Base-by-base conservation (phyloP, 352 stramenopile genomes). In the Elongisporangium prolatum region DNA sequence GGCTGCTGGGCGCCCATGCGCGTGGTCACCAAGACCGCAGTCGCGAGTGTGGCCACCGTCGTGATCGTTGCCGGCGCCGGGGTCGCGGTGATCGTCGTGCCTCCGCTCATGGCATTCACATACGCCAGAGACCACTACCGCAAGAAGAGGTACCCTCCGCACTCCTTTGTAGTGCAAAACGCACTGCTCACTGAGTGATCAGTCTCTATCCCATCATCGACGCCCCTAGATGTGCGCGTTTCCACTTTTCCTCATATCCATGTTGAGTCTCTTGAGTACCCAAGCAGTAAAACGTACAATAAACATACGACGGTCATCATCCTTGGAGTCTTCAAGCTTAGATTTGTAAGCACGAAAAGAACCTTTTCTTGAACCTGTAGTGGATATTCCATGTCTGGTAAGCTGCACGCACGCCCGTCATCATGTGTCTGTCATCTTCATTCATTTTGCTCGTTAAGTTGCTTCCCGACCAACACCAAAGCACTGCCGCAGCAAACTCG, bases 1-100 rank as follows among this genome's bases (percentile, higher is more conserved):
- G 84, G 84, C 40, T 84, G 69, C 49, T 88, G 78, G 61, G 59
- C 71, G 22, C 83, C 84, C 7, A 64, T 94, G 61, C 84, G 82
- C 7, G 77, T 69, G 11, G 70, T 90, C 22, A 92, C 80, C 53
- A 94, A 94, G 71, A 82, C 72, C 25, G 68, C 71, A 0, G 72
- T 91, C 14, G 56, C 89, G 11, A 64, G 78, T 16, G 79, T 74
- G 10, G 77, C 69, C 9, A 65, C 72, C 1, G 77, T 87, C 4
- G 78, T 80, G 11, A 70, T 72, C 2, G 71, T 88, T 2, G 74
- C 80, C 0, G 82, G 78, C 11, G 75, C 70, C 9, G 82, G 84
- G 20, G 59, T 94, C 50, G 84, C 82, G 2, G 72, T 85, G 11
- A 77, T 91, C 17, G 77, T 91, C 24, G 51, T 90, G 24, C 84